A percentile compares a stretch with the other conserved stretches of the same genome.
Conservation (phyloP, 192 early-diverging fungal species). For the Pilobolus umbonatus region DNA sequence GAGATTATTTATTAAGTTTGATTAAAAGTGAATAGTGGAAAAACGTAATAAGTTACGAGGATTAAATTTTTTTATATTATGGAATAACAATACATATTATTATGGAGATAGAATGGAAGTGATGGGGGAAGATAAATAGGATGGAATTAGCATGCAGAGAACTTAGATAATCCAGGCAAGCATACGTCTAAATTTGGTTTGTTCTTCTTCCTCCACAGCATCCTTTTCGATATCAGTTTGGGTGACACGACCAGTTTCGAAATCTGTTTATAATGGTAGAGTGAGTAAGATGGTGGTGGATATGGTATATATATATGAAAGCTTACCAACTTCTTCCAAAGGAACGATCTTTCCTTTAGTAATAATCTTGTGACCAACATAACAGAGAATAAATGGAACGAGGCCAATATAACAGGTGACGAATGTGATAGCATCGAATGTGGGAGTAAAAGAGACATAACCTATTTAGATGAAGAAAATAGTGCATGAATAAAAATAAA, state of each 20-base stretch:
- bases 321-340: conserved; percentile 52
- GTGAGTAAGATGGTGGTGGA: background rate
- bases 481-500: background rate
- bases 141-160: no score
- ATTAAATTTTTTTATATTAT: no score
- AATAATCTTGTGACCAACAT: conserved; percentile 54
- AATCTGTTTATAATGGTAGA: conserved; percentile 1
- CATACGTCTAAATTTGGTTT: background rate
- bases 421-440: conserved; percentile 50
- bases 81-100: no score
- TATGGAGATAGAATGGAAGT: no score
- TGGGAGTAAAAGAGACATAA: conserved; percentile 45
- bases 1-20: no score
- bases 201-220: conserved; percentile 2
- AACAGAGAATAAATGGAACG: conserved; percentile 55
- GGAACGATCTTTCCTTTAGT: conserved; percentile 45
- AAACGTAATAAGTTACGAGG: no score
- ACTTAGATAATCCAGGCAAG: background rate
- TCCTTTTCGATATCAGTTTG: conserved; percentile 18
- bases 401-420: conserved; percentile 59
- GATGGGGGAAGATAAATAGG: no score
- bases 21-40: no score
- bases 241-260: conserved; percentile 25
- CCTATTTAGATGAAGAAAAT: no score
- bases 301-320: background rate